Evolutionary conservation across 768 basidiomycete species (phyloP).

Genomic region (Termitomyces eurrhizus): DNA sequence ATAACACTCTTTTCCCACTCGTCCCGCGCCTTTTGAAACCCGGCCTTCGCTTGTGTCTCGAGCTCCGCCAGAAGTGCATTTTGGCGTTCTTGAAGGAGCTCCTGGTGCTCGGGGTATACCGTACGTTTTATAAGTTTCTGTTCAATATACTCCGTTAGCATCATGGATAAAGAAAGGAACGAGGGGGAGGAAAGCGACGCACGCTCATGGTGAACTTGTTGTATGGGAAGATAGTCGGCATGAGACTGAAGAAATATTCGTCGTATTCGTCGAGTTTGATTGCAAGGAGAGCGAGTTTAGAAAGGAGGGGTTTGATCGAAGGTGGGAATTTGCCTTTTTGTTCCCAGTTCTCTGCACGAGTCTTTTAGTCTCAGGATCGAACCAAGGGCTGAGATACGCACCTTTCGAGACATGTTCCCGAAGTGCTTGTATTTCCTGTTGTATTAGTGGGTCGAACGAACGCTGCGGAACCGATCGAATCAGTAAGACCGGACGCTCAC

Average conservation of each 20-base stretch:
- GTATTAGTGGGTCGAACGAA: slow-evolving; percentile 70
- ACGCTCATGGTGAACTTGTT: slow-evolving; percentile 94
- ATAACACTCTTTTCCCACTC: slow-evolving; percentile 71
- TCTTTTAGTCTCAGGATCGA: not conserved
- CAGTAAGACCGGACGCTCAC: not conserved
- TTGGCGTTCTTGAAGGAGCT: slow-evolving; percentile 62
- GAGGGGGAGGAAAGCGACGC: slow-evolving; percentile 21
- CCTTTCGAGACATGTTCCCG: slow-evolving; percentile 58
- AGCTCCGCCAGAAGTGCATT: slow-evolving; percentile 66
- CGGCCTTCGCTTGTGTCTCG: slow-evolving; percentile 52
- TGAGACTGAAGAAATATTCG: slow-evolving; percentile 85
- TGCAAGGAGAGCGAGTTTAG: slow-evolving; percentile 71
- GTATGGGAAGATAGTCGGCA: slow-evolving; percentile 88
- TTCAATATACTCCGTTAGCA: not conserved
- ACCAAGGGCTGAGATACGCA: slow-evolving; percentile 20
- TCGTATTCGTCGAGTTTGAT: slow-evolving; percentile 86
- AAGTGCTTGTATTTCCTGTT: slow-evolving; percentile 55
- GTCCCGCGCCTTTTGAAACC: slow-evolving; percentile 65
- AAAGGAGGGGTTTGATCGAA: slow-evolving; percentile 65
- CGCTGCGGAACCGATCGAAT: slow-evolving; percentile 32
- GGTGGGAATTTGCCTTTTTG: slow-evolving; percentile 90
- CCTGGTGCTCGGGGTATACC: slow-evolving; percentile 72
- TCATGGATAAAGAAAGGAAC: not conserved
- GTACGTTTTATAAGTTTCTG: slow-evolving; percentile 93
- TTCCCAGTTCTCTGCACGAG: slow-evolving; percentile 62